A percentile compares a stretch with the other conserved stretches of the same genome.
These are phyloP conservation scores for Excoecaria agallocha DNA, from an alignment of 345 rosid genomes.

Conservation along the genomic window DNA sequence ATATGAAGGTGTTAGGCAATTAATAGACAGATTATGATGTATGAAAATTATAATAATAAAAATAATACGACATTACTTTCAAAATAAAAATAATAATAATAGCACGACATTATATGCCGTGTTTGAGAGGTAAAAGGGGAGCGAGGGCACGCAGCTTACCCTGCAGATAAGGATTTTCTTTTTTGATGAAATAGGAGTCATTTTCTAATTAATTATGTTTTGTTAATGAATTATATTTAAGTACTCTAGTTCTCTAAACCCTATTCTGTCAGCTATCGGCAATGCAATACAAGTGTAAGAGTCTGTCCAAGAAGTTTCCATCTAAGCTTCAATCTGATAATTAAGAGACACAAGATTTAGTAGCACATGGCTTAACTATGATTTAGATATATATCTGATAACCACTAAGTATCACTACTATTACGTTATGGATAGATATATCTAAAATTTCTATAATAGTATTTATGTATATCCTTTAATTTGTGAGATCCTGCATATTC, in stretches of 20 bases:
- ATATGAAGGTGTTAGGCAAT: not conserved
- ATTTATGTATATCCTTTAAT: too few relatives aligned
- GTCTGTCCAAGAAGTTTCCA: not conserved
- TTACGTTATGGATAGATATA: too few relatives aligned
- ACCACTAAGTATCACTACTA: too few relatives aligned
- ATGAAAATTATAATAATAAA: not conserved
- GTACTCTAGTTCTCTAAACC: not conserved
- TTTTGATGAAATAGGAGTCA: not conserved
- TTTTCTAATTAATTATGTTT: not conserved
- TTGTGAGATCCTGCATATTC: too few relatives aligned
- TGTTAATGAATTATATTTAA: not conserved
- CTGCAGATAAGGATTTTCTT: not conserved
- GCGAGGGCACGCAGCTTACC: slow-evolving; percentile 6
- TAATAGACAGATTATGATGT: not conserved
- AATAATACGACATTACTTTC: not conserved
- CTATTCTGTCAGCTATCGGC: not conserved
- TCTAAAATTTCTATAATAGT: too few relatives aligned
- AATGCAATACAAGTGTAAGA: not conserved
- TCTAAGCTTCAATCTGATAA: not conserved
- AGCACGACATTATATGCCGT: not conserved
- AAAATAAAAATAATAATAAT: not conserved
- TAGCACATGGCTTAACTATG: too few relatives aligned
- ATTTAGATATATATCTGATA: too few relatives aligned
- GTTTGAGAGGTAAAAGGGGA: slow-evolving; percentile 7
- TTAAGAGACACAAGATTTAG: too few relatives aligned